These are phyloP conservation scores for Cyberlindnera amylophila DNA, from an alignment of 805 yeast genomes.

Conservation along the genomic window DNA sequence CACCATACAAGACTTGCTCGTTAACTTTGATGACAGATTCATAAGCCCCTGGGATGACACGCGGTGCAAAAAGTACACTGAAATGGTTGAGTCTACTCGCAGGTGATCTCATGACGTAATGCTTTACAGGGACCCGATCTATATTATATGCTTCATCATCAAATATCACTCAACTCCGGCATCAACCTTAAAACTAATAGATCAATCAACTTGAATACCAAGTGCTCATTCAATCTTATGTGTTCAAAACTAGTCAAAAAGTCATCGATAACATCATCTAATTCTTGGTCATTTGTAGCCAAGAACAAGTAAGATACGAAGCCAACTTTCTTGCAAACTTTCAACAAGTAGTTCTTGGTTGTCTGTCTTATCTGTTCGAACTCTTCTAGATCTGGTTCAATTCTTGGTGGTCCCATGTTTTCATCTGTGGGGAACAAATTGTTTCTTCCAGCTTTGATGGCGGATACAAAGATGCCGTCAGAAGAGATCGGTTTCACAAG, in stretches of 20 bases:
- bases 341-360: conserved; percentile 27
- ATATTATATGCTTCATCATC: no score
- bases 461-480: conserved; percentile 17
- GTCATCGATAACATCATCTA: conserved; percentile 26
- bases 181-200: conserved; percentile 35
- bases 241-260: conserved; percentile 35
- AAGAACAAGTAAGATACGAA: conserved; percentile 21
- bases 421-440: conserved; percentile 47
- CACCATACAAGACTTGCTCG: conserved; percentile 20
- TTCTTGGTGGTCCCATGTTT: conserved; percentile 45
- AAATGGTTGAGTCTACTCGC: not conserved
- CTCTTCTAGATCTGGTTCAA: conserved; percentile 39
- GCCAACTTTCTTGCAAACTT: conserved; percentile 19
- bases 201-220: conserved; percentile 41
- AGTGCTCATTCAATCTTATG: conserved; percentile 39
- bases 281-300: conserved; percentile 20
- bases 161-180: conserved; percentile 32
- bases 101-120: no score
- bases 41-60: not conserved
- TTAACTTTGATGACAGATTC: conserved; percentile 20
- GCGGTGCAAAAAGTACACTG: no score
- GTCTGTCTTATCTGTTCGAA: conserved; percentile 30
- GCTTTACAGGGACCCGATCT: no score
- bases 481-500: conserved; percentile 16
- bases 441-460: conserved; percentile 32